phyloP scores from a whole-genome alignment of 2,329 filamentous ascomycete genomes.

The Neocucurbitaria cava region DNA sequence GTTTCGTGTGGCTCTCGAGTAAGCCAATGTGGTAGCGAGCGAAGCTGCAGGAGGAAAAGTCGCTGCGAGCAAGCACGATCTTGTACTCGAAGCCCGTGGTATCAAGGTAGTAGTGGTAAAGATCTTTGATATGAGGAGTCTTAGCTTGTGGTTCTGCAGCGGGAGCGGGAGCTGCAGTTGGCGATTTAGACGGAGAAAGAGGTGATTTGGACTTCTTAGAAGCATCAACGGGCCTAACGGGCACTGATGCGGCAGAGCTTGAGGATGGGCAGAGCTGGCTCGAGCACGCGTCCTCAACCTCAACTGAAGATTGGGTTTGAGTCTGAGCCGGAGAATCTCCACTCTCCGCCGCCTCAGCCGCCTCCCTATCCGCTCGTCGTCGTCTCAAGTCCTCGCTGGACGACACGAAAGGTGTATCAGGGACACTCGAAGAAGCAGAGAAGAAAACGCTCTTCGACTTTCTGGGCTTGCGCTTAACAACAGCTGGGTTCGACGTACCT shows the following conservation, averaged over 20 bases:
- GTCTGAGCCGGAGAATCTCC: background rate
- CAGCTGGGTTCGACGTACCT: conserved; percentile 43
- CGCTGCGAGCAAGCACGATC: conserved; percentile 64
- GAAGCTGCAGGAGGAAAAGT: conserved; percentile 56
- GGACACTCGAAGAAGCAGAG: background rate
- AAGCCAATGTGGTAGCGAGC: conserved; percentile 59
- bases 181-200: background rate
- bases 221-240: background rate
- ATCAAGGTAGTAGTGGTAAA: conserved; percentile 71
- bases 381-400: conserved; percentile 30
- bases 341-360: conserved; percentile 9
- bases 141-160: conserved; percentile 16
- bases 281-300: conserved; percentile 1
- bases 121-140: conserved; percentile 48
- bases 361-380: conserved; percentile 29
- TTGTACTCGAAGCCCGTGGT: conserved; percentile 68
- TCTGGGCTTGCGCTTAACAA: conserved; percentile 20
- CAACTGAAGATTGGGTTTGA: background rate
- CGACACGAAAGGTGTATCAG: conserved; percentile 18
- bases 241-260: background rate
- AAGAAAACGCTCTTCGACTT: conserved; percentile 36
- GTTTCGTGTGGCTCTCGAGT: conserved; percentile 41
- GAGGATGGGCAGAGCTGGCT: background rate
- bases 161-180: background rate
- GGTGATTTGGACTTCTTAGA: background rate